Evolutionary conservation across 805 yeast genomes (phyloP).

Genomic region (Lipomyces starkeyi): DNA sequence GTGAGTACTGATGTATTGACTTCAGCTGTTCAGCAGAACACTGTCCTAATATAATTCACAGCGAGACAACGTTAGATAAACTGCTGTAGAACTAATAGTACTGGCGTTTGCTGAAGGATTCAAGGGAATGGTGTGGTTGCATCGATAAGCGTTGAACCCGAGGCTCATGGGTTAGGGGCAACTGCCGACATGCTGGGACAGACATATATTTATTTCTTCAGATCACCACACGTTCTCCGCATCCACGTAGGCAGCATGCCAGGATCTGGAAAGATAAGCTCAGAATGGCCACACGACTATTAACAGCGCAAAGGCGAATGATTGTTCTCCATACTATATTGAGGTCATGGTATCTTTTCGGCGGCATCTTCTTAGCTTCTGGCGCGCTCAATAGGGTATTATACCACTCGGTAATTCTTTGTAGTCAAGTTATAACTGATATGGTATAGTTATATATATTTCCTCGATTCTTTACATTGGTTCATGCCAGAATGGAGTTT

Average conservation of each 20-base stretch:
- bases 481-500: constrained; percentile 22
- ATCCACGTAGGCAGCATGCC: no score
- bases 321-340: constrained; percentile 14
- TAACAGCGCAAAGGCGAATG: constrained; percentile 11
- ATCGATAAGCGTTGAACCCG: no score
- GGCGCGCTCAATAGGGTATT: constrained; percentile 26
- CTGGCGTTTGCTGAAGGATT: no score
- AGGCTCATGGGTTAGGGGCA: no score
- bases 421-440: neutral
- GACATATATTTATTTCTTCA: no score
- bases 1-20: neutral
- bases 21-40: neutral
- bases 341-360: constrained; percentile 26
- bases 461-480: constrained; percentile 24
- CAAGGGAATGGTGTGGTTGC: no score
- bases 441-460: constrained; percentile 21
- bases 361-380: constrained; percentile 19
- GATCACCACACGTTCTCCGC: no score
- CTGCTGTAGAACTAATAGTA: no score
- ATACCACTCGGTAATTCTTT: neutral
- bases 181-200: no score
- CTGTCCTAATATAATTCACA: neutral
- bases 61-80: no score
- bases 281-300: neutral
- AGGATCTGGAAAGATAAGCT: neutral